A percentile compares a stretch with the other conserved stretches of the same genome.
phyloP scores from a whole-genome alignment of 352 stramenopile genomes.

The Globisporangium cylindrosporum region DNA sequence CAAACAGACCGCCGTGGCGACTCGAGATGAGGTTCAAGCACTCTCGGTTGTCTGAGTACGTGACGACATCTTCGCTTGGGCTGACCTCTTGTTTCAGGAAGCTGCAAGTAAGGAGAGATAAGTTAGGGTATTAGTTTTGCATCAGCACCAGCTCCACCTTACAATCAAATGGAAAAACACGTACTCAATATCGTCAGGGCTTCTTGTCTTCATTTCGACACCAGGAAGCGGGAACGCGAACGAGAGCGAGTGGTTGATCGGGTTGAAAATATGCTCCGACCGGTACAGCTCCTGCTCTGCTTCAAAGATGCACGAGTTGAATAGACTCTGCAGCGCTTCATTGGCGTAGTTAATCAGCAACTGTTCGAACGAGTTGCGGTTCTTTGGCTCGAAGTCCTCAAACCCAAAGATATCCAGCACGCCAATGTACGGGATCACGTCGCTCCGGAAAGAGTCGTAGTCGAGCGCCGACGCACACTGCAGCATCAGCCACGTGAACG shows the following conservation, averaged over 20 bases:
- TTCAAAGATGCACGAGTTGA: constrained; percentile 89
- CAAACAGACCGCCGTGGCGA: constrained; percentile 76
- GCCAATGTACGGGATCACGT: constrained; percentile 86
- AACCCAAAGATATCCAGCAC: constrained; percentile 93
- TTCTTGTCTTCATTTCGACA: constrained; percentile 26
- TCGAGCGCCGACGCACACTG: constrained; percentile 76
- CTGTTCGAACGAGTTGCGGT: constrained; percentile 91
- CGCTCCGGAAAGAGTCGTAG: constrained; percentile 76
- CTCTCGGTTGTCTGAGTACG: constrained; percentile 84
- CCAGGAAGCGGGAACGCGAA: constrained; percentile 70
- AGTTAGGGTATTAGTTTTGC: background rate
- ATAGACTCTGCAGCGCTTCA: constrained; percentile 87
- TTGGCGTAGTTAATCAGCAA: constrained; percentile 93
- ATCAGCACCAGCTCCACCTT: background rate
- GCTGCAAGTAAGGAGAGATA: constrained; percentile 10
- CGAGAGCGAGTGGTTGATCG: constrained; percentile 77
- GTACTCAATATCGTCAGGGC: constrained; percentile 38
- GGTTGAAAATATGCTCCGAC: constrained; percentile 77
- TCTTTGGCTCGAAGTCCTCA: constrained; percentile 87
- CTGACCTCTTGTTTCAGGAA: constrained; percentile 38
- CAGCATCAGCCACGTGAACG: constrained; percentile 88
- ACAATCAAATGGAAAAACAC: constrained; percentile 3
- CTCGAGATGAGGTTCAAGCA: constrained; percentile 85
- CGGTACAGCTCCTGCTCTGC: constrained; percentile 83
- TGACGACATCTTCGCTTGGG: constrained; percentile 47